A percentile compares a stretch with the other conserved stretches of the same genome.
Conservation (phyloP, 768 basidiomycete genomes). For the Termitomyces titanicus region DNA sequence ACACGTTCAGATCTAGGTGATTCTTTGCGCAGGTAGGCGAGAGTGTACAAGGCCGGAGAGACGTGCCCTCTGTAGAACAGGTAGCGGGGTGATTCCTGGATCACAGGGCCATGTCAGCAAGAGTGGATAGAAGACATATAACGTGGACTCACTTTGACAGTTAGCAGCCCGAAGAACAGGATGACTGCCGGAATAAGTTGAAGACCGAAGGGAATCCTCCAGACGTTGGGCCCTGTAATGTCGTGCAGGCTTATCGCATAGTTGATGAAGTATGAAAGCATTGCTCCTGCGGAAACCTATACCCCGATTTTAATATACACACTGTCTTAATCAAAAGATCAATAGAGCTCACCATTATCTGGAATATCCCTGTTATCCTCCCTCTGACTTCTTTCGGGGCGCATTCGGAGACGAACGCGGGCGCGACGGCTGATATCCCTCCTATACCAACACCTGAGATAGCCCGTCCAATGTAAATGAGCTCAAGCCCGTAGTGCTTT, state of each 20-base stretch:
- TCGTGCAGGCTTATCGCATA: constrained; percentile 47
- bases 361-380: constrained; percentile 81
- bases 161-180: constrained; percentile 61
- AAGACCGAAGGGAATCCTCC: constrained; percentile 66
- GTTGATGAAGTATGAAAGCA: constrained; percentile 82
- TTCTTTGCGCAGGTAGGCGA: constrained; percentile 61
- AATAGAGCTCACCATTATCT: constrained; percentile 60
- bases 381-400: constrained; percentile 87
- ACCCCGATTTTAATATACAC: neutral
- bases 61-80: constrained; percentile 58
- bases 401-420: too few species aligned
- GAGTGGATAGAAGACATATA: neutral
- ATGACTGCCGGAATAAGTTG: constrained; percentile 78
- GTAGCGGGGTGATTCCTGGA: constrained; percentile 73
- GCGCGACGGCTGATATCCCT: too few species aligned
- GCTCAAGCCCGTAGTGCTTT: constrained; percentile 45
- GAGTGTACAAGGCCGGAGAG: constrained; percentile 51
- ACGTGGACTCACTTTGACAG: constrained; percentile 44
- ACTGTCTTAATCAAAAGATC: neutral
- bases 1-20: constrained; percentile 39
- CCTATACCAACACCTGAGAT: constrained; percentile 83
- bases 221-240: constrained; percentile 32
- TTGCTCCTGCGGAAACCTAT: constrained; percentile 71
- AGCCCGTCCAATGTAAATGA: constrained; percentile 81
- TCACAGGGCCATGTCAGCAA: neutral